Base-by-base conservation (phyloP, 257 asterid species). In the Striga asiatica region DNA sequence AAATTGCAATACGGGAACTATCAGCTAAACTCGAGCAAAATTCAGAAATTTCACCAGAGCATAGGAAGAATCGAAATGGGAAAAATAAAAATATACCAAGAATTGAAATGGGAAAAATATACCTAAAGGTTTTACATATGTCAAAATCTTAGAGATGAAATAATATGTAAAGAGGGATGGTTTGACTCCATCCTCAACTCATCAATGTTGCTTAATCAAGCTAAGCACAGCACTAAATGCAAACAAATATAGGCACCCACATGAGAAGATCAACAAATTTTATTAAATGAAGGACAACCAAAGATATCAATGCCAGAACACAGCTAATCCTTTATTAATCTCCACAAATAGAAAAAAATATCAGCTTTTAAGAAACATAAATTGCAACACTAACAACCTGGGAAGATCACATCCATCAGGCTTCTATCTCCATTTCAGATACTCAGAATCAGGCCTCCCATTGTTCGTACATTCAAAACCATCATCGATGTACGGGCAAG, bases 401-500 rank as follows among this genome's bases (percentile, higher is more conserved):
- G 97, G 95, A 80, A 88, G 78, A 60, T 78, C 64, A 77, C 97
- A 88, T 64, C 74, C 66, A 54, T 75, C 72, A 55, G 97, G 97
- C 67, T 84, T 91, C 97, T 95, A 88, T 2, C 97, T 76, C 97
- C 97, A 88, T 66, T 88, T 78, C 14, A 94, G 75, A 18, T 80
- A 88, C 70, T 77, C 73, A 7, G 56, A 7, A 75, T 88, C 97
- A 56, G 82, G 89, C 72, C 95, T 72, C 3, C 94, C 95, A 70
- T 88, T 88, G 39, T 84, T 74, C 27, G 70, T 59, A 53, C 97
- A 88, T 25, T 92, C 74, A 66, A 88, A 84, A 0, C 97, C 97
- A 8, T 11, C 76, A 71, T 88, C 97, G 54, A 81, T 14, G 58
- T 84, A 84, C 71, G 57, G 31, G 65, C 97, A 88, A 68, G 80